These are phyloP conservation scores for Pseudopithomyces maydicus DNA, from an alignment of 2,329 filamentous ascomycete species.

Conservation along the genomic window DNA sequence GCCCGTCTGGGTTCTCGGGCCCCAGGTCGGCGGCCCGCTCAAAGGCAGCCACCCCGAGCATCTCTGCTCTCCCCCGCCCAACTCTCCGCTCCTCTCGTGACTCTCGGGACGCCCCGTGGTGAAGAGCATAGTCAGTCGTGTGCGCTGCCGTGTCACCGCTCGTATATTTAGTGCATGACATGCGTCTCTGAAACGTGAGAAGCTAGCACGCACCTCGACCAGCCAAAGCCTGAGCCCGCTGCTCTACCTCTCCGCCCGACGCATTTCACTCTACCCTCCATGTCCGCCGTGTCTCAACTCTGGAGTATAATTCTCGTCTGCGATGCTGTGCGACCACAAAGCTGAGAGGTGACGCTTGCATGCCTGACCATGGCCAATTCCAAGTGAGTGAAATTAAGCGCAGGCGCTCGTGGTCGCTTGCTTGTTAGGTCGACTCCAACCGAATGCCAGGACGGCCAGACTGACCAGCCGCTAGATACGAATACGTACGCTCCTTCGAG, in stretches of 20 bases:
- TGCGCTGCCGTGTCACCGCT: conserved; percentile 3
- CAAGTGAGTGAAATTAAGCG: conserved; percentile 16
- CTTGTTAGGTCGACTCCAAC: background rate
- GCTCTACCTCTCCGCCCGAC: conserved; percentile 1
- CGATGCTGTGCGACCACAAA: conserved; percentile 14
- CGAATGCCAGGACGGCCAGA: background rate
- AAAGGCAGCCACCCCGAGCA: background rate
- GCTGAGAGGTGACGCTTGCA: background rate
- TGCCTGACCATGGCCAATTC: conserved; percentile 24
- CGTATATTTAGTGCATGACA: conserved; percentile 13
- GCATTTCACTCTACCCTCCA: background rate
- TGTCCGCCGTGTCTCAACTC: conserved; percentile 3
- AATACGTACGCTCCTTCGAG: conserved; percentile 93
- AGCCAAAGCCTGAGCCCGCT: background rate
- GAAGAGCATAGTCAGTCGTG: background rate
- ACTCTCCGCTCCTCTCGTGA: background rate
- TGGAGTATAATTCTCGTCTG: conserved; percentile 1
- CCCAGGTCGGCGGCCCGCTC: background rate
- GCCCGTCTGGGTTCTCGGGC: background rate
- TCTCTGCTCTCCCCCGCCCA: background rate
- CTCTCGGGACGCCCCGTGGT: background rate
- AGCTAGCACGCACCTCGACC: background rate
- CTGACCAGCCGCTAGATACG: conserved; percentile 65
- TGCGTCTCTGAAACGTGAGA: conserved; percentile 13
- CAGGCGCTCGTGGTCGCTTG: background rate